These are phyloP conservation scores for Didymella segeticola DNA, from an alignment of 2,329 filamentous ascomycete genomes.

Conservation along the genomic window DNA sequence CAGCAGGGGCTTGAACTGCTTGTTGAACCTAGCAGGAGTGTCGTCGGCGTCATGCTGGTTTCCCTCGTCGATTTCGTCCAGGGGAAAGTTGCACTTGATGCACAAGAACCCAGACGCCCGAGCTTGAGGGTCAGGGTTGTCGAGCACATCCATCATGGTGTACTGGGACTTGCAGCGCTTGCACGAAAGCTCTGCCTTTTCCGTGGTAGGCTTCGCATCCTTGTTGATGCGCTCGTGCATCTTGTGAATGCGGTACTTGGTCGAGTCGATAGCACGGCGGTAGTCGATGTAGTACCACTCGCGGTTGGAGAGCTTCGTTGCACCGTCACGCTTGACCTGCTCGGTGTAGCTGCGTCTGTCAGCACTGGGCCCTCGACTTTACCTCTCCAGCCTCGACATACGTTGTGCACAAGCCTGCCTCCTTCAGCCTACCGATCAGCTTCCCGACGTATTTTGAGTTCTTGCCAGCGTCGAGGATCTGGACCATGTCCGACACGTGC, in stretches of 20 bases:
- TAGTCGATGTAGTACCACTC: constrained; percentile 99
- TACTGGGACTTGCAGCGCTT: constrained; percentile 82
- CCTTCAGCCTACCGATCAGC: constrained; percentile 81
- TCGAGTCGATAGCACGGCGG: constrained; percentile 90
- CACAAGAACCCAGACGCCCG: constrained; percentile 75
- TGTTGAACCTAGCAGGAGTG: constrained; percentile 64
- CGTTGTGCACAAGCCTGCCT: constrained; percentile 85
- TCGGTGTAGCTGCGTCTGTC: constrained; percentile 66
- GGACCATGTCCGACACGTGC: constrained; percentile 85
- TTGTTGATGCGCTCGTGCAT: constrained; percentile 89
- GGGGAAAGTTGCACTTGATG: constrained; percentile 72
- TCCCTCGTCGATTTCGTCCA: constrained; percentile 51
- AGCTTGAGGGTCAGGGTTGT: constrained; percentile 67
- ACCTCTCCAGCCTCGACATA: constrained; percentile 54
- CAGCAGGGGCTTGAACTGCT: constrained; percentile 79
- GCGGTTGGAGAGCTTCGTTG: constrained; percentile 79
- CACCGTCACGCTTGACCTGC: constrained; percentile 79
- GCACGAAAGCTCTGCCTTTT: constrained; percentile 93
- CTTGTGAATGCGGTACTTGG: constrained; percentile 91
- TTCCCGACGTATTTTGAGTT: constrained; percentile 93
- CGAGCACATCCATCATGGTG: constrained; percentile 87
- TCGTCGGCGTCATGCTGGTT: constrained; percentile 47
- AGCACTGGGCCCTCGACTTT: constrained; percentile 13
- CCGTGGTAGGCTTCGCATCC: constrained; percentile 75
- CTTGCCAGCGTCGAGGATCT: constrained; percentile 75